Base-by-base conservation (phyloP, 495 filamentous ascomycete species). In the Penicillium pancosmium region DNA sequence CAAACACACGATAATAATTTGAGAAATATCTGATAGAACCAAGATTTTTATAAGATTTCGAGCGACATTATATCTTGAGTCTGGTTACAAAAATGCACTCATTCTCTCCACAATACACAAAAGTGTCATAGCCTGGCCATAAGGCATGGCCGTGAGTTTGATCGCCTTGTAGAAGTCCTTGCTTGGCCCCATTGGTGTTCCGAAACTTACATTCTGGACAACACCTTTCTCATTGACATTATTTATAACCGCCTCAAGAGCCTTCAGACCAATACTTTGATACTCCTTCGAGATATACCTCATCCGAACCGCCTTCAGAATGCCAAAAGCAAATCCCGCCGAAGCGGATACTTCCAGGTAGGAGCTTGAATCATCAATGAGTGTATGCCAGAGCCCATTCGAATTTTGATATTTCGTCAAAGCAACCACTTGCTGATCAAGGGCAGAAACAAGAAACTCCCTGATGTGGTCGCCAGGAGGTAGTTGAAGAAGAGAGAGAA, bases 331-430 rank as follows among this genome's bases (percentile, higher is more conserved):
- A 44, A 44, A 44, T 19, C 86, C 86, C 0, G 85, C 86, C 1
- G 85, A 86, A 13, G 86, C 86, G 34, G 82, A 86, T n/a, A 82
- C 74, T 65, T 88, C 86, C 2, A 76, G 68, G 54, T 88, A 88
- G 12, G 82, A 84, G 7, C 65, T 62, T 51, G 77, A 75, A 0
- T 78, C 72, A 55, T 87, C 81, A n/a, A 88, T 73, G 23, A 87
- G 69, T 36, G 86, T 88, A 40, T 76, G 73, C 84, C 84, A 88
- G 41, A 85, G 68, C 0, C 85, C 85, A 25, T 70, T 71, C 15
- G 63, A 50, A 19, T 72, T 64, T 69, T 88, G 86, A 25, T 77
- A 66, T 34, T 68, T 67, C 46, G 68, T 61, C 1, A 88, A 71
- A 11, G 84, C 82, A 43, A 73, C 67, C 62, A 77, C 80, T 53